phyloP scores from a whole-genome alignment of 148 eudicot genomes.

The Limonium bicolor region DNA sequence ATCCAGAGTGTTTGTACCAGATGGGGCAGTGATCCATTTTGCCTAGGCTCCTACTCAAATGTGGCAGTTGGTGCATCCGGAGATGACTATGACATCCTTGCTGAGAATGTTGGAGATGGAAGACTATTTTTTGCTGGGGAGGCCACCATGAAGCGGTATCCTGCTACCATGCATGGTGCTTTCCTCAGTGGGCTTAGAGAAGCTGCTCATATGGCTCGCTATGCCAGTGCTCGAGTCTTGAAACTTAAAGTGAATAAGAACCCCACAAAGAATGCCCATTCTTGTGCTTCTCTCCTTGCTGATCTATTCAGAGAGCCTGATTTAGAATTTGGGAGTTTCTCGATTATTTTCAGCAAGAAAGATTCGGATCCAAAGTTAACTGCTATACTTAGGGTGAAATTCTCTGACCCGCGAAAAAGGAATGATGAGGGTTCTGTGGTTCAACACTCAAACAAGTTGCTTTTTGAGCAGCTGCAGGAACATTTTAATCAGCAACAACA shows the following conservation, averaged over 20 bases:
- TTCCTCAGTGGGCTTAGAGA: slow-evolving; percentile 92
- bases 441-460: slow-evolving; percentile 57
- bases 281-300: slow-evolving; percentile 71
- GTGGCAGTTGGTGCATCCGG: slow-evolving; percentile 99
- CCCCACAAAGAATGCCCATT: slow-evolving; percentile 56
- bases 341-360: slow-evolving; percentile 45
- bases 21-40: slow-evolving; percentile 94
- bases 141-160: slow-evolving; percentile 89
- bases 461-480: slow-evolving; percentile 89
- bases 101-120: slow-evolving; percentile 96
- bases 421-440: slow-evolving; percentile 37
- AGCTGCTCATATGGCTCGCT: slow-evolving; percentile 78
- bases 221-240: slow-evolving; percentile 37
- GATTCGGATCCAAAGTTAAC: slow-evolving; percentile 47
- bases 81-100: slow-evolving; percentile 95
- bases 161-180: slow-evolving; percentile 99
- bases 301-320: slow-evolving; percentile 94
- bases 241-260: slow-evolving; percentile 36
- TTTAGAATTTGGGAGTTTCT: slow-evolving; percentile 81
- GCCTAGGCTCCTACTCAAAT: slow-evolving; percentile 90
- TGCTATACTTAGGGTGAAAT: slow-evolving; percentile 71
- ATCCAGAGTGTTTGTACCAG: slow-evolving; percentile 93
- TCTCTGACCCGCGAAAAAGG: slow-evolving; percentile 55
- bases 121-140: slow-evolving; percentile 95
- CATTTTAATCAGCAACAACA: slow-evolving; percentile 90